phyloP scores from a whole-genome alignment of 2,329 filamentous ascomycete species.

The Ophiostoma angusticollis region DNA sequence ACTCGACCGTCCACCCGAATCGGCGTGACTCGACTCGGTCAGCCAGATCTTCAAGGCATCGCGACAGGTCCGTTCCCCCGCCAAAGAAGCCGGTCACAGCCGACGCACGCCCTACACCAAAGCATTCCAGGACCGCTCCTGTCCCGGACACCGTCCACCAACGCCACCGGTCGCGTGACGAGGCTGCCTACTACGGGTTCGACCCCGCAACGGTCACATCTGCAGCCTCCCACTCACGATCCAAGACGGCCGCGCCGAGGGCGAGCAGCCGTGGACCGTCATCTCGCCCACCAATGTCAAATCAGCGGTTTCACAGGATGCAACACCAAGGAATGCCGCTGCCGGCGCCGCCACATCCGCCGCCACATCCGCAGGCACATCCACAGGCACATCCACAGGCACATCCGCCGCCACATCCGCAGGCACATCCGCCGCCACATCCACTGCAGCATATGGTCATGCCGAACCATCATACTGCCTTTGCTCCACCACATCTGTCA shows the following conservation, averaged over 20 bases:
- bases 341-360: slow-evolving; percentile 1
- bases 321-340: slow-evolving; percentile 9
- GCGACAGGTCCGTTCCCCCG: slow-evolving; percentile 15
- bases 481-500: too few species aligned
- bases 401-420: slow-evolving; percentile 4
- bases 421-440: too few species aligned
- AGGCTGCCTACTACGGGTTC: slow-evolving; percentile 28
- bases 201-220: slow-evolving; percentile 19
- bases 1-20: slow-evolving; percentile 29
- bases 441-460: too few species aligned
- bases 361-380: not conserved
- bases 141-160: slow-evolving; percentile 14
- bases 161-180: slow-evolving; percentile 23
- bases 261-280: slow-evolving; percentile 24
- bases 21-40: slow-evolving; percentile 21
- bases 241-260: slow-evolving; percentile 22
- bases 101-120: slow-evolving; percentile 21
- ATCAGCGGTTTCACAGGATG: slow-evolving; percentile 23
- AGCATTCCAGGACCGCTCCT: slow-evolving; percentile 26
- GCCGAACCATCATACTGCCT: too few species aligned
- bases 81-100: slow-evolving; percentile 18
- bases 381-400: not conserved
- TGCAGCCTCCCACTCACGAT: slow-evolving; percentile 25
- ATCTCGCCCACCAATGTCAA: slow-evolving; percentile 25
- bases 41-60: slow-evolving; percentile 21